phyloP scores from a whole-genome alignment of 345 rosid species.

The Carallia pectinifolia region DNA sequence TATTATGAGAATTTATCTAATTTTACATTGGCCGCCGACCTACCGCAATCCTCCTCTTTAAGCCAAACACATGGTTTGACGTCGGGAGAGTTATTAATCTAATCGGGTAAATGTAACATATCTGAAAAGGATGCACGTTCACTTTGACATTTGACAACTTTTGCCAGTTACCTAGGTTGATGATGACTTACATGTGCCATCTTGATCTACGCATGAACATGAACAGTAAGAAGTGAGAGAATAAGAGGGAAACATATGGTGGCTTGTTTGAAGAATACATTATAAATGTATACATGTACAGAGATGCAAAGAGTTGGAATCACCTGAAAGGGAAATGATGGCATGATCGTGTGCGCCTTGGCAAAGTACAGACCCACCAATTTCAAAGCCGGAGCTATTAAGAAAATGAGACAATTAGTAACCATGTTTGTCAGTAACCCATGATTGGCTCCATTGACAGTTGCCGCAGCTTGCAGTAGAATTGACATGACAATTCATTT shows the following conservation, averaged over 20 bases:
- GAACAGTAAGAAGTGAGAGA: conserved; percentile 12
- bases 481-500: not conserved
- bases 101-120: conserved; percentile 35
- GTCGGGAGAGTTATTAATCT: not conserved
- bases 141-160: conserved; percentile 21
- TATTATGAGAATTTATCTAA: no score
- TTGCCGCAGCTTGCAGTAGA: not conserved
- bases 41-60: no score
- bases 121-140: conserved; percentile 28
- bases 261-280: no score
- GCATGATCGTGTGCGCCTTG: no score
- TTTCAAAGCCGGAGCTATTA: no score
- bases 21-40: no score
- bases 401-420: no score
- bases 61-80: no score
- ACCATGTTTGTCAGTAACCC: not conserved
- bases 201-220: conserved; percentile 22
- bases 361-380: no score
- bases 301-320: not conserved
- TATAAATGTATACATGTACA: no score
- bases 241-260: not conserved
- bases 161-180: conserved; percentile 11
- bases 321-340: no score
- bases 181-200: conserved; percentile 35
- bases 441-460: not conserved